phyloP scores from a whole-genome alignment of 2,329 filamentous ascomycete genomes.

The Calonectria pauciramosa region DNA sequence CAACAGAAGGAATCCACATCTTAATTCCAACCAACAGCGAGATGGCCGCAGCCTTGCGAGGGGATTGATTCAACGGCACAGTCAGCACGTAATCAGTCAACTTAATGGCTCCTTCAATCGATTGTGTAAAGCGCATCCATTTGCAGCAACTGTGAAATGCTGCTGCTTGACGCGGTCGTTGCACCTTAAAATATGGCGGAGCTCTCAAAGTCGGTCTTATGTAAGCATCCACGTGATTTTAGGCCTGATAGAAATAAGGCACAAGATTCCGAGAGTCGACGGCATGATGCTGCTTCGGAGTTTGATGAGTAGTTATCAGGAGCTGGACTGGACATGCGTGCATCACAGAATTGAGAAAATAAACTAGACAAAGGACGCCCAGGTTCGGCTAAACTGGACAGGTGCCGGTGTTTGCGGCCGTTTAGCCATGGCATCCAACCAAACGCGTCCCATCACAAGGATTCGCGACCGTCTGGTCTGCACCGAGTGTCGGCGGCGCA shows the following conservation, averaged over 20 bases:
- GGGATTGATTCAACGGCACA: too few species aligned
- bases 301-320: neutral
- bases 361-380: neutral
- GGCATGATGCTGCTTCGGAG: neutral
- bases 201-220: too few species aligned
- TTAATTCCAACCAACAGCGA: too few species aligned
- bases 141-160: too few species aligned
- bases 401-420: neutral
- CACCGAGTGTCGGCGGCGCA: conserved; percentile 10
- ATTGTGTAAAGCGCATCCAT: too few species aligned
- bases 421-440: neutral
- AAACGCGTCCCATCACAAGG: conserved; percentile 3
- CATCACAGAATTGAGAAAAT: neutral
- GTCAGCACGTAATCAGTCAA: too few species aligned
- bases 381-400: neutral
- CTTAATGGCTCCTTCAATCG: too few species aligned
- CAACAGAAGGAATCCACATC: too few species aligned
- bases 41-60: too few species aligned
- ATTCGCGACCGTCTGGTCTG: conserved; percentile 1
- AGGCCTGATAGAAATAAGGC: neutral
- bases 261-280: neutral
- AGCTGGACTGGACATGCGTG: neutral
- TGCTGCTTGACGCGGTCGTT: too few species aligned
- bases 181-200: too few species aligned
- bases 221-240: neutral